These are phyloP conservation scores for Lonicera japonica DNA, from an alignment of 129 eudicot species.

Conservation along the genomic window DNA sequence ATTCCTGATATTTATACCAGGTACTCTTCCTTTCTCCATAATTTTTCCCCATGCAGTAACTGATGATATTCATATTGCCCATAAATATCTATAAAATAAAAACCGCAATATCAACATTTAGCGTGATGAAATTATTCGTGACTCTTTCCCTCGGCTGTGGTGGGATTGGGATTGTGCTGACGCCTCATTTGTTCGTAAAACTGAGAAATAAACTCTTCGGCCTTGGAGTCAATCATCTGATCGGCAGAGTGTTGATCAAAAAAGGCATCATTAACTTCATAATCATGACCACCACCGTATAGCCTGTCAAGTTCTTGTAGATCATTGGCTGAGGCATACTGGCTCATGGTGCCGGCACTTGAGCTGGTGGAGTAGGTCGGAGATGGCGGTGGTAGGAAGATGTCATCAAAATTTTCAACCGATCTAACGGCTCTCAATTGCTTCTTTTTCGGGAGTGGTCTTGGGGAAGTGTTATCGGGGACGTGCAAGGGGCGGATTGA, in stretches of 20 bases:
- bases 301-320: constrained; percentile 28
- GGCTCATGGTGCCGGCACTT: constrained; percentile 23
- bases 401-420: background rate
- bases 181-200: constrained; percentile 44
- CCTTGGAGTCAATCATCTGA: constrained; percentile 53
- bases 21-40: no score
- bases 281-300: constrained; percentile 10
- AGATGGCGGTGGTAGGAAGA: background rate
- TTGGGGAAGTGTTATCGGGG: constrained; percentile 17
- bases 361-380: constrained; percentile 16
- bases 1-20: no score
- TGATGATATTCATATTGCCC: no score
- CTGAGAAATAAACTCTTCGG: constrained; percentile 56
- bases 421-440: background rate
- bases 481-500: constrained; percentile 44
- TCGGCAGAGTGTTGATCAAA: constrained; percentile 36
- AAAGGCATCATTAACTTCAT: constrained; percentile 30
- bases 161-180: constrained; percentile 6
- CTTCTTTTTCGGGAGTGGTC: background rate
- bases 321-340: constrained; percentile 40
- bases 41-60: no score
- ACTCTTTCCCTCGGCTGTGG: background rate
- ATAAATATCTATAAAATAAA: no score
- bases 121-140: background rate
- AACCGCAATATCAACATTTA: no score